Evolutionary conservation across 208 protist genomes (phyloP).

Genomic region (Acanthamoeba castellanii): DNA sequence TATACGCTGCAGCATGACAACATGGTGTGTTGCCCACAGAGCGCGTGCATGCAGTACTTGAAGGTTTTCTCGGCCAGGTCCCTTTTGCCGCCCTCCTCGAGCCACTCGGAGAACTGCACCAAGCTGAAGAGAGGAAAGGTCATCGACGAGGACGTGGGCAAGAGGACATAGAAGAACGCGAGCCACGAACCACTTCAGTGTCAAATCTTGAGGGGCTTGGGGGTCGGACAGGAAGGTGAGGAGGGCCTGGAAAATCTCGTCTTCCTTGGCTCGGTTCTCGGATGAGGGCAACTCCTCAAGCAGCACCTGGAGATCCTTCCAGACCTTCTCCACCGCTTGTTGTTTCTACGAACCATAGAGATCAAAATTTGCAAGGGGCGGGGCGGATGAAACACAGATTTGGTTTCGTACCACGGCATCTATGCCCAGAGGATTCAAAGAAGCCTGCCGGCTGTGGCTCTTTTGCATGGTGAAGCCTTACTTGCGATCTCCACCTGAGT

Average conservation of each 20-base stretch:
- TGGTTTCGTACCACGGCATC: neutral
- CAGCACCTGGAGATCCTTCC: conserved; percentile 13
- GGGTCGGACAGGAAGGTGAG: conserved; percentile 9
- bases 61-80: conserved; percentile 28
- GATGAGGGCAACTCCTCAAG: conserved; percentile 22
- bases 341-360: conserved; percentile 4
- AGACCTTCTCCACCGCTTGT: conserved; percentile 40
- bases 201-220: conserved; percentile 33
- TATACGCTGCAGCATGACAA: neutral
- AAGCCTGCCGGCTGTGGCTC: conserved; percentile 16
- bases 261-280: conserved; percentile 1
- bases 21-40: neutral
- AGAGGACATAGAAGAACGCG: neutral
- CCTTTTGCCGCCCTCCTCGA: conserved; percentile 23
- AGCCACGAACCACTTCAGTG: conserved; percentile 10
- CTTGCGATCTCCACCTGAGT: too few relatives aligned
- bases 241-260: conserved; percentile 37
- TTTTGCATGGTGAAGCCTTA: conserved; percentile 31
- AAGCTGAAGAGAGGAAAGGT: neutral
- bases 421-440: conserved; percentile 1
- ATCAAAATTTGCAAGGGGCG: neutral
- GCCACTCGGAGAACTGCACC: conserved; percentile 38
- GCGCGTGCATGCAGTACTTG: neutral
- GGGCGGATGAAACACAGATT: neutral
- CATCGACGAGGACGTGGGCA: neutral